Percentiles rank a stretch among this genome's conserved stretches.
These are phyloP conservation scores for Pilobolus umbonatus DNA, from an alignment of 192 early-diverging fungal genomes.

Conservation along the genomic window DNA sequence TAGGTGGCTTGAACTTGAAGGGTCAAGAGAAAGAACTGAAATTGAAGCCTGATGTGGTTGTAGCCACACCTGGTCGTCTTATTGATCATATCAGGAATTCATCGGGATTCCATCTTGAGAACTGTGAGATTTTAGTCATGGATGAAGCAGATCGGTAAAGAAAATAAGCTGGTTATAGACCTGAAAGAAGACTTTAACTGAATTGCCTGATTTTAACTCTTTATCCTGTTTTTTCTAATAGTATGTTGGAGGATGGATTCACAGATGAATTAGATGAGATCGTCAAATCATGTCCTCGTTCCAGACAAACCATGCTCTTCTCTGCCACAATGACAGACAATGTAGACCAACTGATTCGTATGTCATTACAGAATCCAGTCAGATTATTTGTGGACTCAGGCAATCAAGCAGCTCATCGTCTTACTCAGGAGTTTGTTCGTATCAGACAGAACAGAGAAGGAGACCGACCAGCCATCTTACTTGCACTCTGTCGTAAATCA, in stretches of 20 bases:
- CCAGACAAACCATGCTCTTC: slow-evolving; percentile 97
- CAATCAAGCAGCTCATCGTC: slow-evolving; percentile 68
- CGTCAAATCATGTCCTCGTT: slow-evolving; percentile 78
- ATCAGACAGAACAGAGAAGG: slow-evolving; percentile 82
- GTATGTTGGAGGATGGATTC: slow-evolving; percentile 98
- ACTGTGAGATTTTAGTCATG: slow-evolving; percentile 94
- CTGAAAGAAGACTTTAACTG: neutral
- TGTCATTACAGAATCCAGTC: slow-evolving; percentile 88
- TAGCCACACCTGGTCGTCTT: slow-evolving; percentile 96
- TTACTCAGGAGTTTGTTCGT: slow-evolving; percentile 95
- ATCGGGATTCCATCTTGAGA: slow-evolving; percentile 77
- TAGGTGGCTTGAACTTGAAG: slow-evolving; percentile 86
- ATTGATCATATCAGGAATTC: slow-evolving; percentile 98
- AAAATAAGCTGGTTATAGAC: too few species aligned
- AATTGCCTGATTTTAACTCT: neutral
- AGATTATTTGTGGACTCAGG: slow-evolving; percentile 83
- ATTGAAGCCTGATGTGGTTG: slow-evolving; percentile 85
- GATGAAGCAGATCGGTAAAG: slow-evolving; percentile 93
- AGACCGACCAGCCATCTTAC: slow-evolving; percentile 79
- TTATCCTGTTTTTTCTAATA: too few species aligned
- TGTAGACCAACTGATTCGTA: slow-evolving; percentile 89
- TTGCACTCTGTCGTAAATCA: slow-evolving; percentile 76
- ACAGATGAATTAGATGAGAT: slow-evolving; percentile 94
- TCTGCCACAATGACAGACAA: slow-evolving; percentile 99
- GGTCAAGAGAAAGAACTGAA: slow-evolving; percentile 84